Base-by-base conservation (phyloP, 148 eudicot genomes). In the Rheum nobile region DNA sequence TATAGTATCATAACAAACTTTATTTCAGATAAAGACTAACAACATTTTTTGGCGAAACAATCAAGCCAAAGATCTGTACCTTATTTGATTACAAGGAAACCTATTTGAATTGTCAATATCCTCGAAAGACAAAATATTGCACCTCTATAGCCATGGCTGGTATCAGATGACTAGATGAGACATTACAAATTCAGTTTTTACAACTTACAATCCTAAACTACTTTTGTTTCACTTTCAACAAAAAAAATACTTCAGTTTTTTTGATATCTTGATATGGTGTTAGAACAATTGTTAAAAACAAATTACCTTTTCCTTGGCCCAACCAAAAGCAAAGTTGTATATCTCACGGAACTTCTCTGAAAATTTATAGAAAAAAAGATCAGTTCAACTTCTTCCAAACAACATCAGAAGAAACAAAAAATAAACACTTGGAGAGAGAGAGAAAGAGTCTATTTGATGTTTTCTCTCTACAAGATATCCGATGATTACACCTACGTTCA, bases 271-370 rank as follows among this genome's bases (percentile, higher is more conserved):
- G 22, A 29, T 65, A 4, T 16, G 22, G 39, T 65, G 8, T 65
- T 32, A 65, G 34, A 65, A 65, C 22, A 63, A 13, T 32, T 65
- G 39, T 34, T 17, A 16, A 22, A 65, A 34, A 65, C 21, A 32
- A 8, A n/a, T 38, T 86, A 95, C 98, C 97, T 95, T 95, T 81
- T 95, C 98, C 80, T 91, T 95, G 28, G 98, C 98, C 98, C 98
- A 95, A 72, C 86, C 92, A 83, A 95, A 95, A 61, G 98, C 91
- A 78, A 90, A 95, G 81, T 83, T 86, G 81, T 95, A 95, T 74
- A 91, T 90, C 72, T 95, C 98, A 26, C 89, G 89, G 79, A 95
- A 95, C 76, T 91, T 95, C 75, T 88, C 98, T 95, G 97, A 73
- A 57, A 76, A 38, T 39, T 4, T 28, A 76, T 63, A 48, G 43